phyloP scores from a whole-genome alignment of 2,329 filamentous ascomycete genomes.

The Colletotrichum shisoi region DNA sequence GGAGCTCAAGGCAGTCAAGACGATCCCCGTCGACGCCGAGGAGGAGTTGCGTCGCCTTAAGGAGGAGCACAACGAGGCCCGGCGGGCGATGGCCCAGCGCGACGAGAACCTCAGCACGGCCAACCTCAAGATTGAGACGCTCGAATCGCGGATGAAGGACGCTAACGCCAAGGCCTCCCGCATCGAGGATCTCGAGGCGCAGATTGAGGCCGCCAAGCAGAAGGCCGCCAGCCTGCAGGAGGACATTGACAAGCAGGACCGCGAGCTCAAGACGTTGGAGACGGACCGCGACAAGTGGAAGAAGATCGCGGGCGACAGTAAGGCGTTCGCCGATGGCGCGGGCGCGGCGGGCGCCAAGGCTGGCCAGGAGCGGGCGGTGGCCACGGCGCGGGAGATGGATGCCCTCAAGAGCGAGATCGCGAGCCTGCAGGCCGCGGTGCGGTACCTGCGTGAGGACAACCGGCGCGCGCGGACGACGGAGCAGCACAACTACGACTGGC shows the following conservation, averaged over 20 bases:
- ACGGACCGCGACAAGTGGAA: conserved; percentile 74
- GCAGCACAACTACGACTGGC: conserved; percentile 67
- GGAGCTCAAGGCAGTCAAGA: conserved; percentile 83
- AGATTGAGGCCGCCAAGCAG: conserved; percentile 62
- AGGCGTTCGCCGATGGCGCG: conserved; percentile 61
- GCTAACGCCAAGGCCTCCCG: conserved; percentile 77
- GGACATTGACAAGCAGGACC: conserved; percentile 71
- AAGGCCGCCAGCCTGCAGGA: conserved; percentile 64
- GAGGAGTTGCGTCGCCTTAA: conserved; percentile 82
- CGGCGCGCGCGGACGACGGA: conserved; percentile 66
- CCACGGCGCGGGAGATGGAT: conserved; percentile 77
- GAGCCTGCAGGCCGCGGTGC: conserved; percentile 69
- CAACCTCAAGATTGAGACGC: conserved; percentile 90
- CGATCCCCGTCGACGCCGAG: conserved; percentile 80
- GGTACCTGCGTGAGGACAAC: conserved; percentile 73
- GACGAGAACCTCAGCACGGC: conserved; percentile 87
- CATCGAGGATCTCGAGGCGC: conserved; percentile 70
- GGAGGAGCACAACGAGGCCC: conserved; percentile 80
- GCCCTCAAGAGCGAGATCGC: conserved; percentile 73
- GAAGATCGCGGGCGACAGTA: conserved; percentile 71
- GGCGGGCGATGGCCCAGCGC: conserved; percentile 73
- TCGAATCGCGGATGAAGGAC: conserved; percentile 86
- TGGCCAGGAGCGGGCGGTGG: conserved; percentile 71
- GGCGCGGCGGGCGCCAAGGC: conserved; percentile 61
- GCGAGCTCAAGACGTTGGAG: conserved; percentile 70